These are phyloP conservation scores for Casuarina cunninghamiana DNA, from an alignment of 306 rosid species.

Conservation along the genomic window DNA sequence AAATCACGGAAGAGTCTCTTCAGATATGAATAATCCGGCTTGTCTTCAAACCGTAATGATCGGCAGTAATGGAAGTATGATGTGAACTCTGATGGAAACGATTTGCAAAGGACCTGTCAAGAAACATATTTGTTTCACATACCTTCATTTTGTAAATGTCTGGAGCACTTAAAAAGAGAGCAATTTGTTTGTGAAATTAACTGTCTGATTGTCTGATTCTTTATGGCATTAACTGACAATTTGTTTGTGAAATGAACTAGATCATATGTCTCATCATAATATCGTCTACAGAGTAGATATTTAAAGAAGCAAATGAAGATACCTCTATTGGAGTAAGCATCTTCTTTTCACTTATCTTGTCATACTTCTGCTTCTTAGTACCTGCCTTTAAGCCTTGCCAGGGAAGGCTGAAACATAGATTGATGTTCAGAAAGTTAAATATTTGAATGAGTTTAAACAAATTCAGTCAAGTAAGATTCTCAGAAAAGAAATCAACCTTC, in stretches of 20 bases:
- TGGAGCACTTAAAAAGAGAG: neutral
- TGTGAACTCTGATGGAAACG: constrained; percentile 81
- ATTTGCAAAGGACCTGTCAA: constrained; percentile 81
- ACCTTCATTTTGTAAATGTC: neutral
- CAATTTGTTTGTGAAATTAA: neutral
- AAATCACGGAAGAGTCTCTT: constrained; percentile 95
- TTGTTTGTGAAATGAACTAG: neutral
- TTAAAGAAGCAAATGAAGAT: constrained; percentile 28
- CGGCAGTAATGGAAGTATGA: constrained; percentile 96
- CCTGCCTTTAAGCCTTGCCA: constrained; percentile 99
- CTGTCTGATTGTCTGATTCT: neutral
- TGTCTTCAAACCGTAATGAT: constrained; percentile 90
- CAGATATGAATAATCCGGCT: constrained; percentile 92
- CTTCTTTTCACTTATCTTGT: constrained; percentile 98
- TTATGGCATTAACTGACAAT: neutral
- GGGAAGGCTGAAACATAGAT: constrained; percentile 76
- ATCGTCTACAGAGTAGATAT: constrained; percentile 16
- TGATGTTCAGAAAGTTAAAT: constrained; percentile 26
- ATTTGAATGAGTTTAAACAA: constrained; percentile 8
- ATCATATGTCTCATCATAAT: neutral
- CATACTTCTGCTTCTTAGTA: constrained; percentile 92
- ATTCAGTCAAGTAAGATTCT: constrained; percentile 8
- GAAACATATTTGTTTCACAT: constrained; percentile 1
- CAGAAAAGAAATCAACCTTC: constrained; percentile 61
- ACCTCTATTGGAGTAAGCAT: constrained; percentile 97